A percentile compares a stretch with the other conserved stretches of the same genome.
phyloP scores from a whole-genome alignment of 768 basidiomycete genomes.

The Pilatotrama ljubarskyi region DNA sequence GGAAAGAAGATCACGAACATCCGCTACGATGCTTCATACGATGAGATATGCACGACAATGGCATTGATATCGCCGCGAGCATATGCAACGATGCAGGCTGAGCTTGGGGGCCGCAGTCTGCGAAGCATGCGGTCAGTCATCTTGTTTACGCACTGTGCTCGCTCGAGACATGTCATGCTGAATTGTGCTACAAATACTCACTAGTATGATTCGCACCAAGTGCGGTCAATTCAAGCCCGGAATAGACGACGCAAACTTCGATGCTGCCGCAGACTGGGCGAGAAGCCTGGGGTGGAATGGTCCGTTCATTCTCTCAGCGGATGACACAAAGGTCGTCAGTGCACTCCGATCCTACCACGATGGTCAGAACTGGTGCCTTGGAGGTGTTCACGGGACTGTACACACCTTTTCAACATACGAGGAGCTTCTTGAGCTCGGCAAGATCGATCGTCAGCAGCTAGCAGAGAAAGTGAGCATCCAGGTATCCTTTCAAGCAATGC shows the following conservation, averaged over 20 bases:
- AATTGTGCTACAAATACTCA: background rate
- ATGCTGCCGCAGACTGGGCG: conserved; percentile 21
- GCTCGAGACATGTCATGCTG: background rate
- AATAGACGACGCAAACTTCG: conserved; percentile 13
- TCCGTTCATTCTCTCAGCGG: conserved; percentile 29
- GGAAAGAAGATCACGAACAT: background rate
- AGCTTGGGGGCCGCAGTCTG: background rate
- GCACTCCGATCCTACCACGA: conserved; percentile 31
- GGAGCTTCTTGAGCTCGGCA: conserved; percentile 23
- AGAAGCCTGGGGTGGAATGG: conserved; percentile 17
- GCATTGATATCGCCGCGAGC: background rate
- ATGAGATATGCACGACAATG: conserved; percentile 1
- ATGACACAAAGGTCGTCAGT: conserved; percentile 37
- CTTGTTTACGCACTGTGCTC: background rate
- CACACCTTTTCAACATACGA: conserved; percentile 24
- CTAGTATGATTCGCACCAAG: background rate
- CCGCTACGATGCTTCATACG: background rate
- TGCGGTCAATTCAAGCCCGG: background rate
- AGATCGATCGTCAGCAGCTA: conserved; percentile 14
- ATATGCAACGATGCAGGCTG: background rate
- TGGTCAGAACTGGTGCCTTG: conserved; percentile 12
- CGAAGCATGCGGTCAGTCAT: background rate
- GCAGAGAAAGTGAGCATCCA: conserved; percentile 25
- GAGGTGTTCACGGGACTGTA: conserved; percentile 26
- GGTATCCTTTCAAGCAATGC: too few relatives aligned